Evolutionary conservation across 1,139 yeast genomes (phyloP), one percentile per base, ranked within the genome.

Genomic region (Hyphopichia fennica): DNA sequence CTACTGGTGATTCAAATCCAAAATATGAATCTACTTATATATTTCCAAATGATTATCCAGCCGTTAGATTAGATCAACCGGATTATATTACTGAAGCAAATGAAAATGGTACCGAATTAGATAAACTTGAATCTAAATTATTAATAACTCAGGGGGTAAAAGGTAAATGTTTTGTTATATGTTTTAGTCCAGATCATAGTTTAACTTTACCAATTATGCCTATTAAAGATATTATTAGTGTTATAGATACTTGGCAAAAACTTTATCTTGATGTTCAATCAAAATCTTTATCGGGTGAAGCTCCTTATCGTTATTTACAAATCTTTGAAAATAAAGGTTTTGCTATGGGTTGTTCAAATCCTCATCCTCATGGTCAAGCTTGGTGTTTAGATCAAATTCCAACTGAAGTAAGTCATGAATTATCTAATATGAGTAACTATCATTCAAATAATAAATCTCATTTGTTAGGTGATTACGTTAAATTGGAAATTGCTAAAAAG

Each of bases 291-390:
- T 58, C 56, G 4, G 70, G 69, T 27, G 59, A 60, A 4, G 76
- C 76, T 23, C 79, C 84, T 22, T 77, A 61, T 57, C 73, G 72
- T 48, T 84, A 85, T 62, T 66, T 85, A 47, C 91, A 84, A 63
- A 82, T 85, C 37, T 85, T 85, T 57, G 93, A 85, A 57, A 85
- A 85, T 60, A 85, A 84, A 63, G 93, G 93, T 23, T 71, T 81
- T 39, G 87, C 87, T 7, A 85, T 85, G 93, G 91, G 93, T 31
- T 85, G 91, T 56, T 83, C 90, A 2, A 85, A 85, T 56, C 87
- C 90, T 3, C 93, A 85, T 58, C 91, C 91, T 13, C 93, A 85
- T 54, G 82, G 83, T 15, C 93, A 85, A 63, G 89, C 87, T 9
- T 85, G 93, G 93, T 80, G 87, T 62, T 71, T 85, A 41, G 84